phyloP scores from a whole-genome alignment of 768 basidiomycete species.

The Butyriboletus loyo region DNA sequence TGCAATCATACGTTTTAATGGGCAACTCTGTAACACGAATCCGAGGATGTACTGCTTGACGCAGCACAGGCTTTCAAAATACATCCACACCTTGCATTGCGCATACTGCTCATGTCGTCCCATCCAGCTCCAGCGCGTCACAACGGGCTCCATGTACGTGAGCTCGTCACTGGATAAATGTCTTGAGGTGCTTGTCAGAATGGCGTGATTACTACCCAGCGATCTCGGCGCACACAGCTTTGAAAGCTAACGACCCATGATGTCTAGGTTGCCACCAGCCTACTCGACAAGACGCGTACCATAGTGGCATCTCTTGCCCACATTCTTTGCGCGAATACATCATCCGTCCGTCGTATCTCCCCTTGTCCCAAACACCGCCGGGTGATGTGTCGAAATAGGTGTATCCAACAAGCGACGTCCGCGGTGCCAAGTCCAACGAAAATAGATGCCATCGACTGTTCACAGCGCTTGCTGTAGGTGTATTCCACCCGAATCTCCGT shows the following conservation, averaged over 20 bases:
- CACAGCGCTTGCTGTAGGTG: too few relatives aligned
- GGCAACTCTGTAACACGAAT: neutral
- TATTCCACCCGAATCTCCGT: too few relatives aligned
- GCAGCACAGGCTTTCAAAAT: neutral
- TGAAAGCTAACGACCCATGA: neutral
- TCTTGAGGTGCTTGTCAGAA: neutral
- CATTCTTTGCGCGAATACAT: neutral
- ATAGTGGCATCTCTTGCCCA: neutral
- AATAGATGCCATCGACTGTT: too few relatives aligned
- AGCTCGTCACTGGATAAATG: neutral
- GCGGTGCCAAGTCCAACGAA: too few relatives aligned
- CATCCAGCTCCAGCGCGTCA: neutral
- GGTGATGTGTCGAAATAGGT: too few relatives aligned
- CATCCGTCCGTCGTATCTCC: too few relatives aligned
- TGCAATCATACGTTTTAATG: slow-evolving; percentile 6
- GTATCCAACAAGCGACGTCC: too few relatives aligned
- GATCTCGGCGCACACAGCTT: neutral
- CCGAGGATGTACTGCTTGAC: neutral
- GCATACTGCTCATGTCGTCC: neutral
- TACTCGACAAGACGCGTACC: neutral
- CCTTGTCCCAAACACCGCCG: too few relatives aligned
- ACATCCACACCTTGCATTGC: too few relatives aligned
- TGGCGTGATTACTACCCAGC: neutral
- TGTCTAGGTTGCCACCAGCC: neutral
- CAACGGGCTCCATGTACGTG: neutral